Percentiles rank a stretch among this genome's conserved stretches.
phyloP scores from a whole-genome alignment of 140 eudicot species.

The Cichorium intybus region DNA sequence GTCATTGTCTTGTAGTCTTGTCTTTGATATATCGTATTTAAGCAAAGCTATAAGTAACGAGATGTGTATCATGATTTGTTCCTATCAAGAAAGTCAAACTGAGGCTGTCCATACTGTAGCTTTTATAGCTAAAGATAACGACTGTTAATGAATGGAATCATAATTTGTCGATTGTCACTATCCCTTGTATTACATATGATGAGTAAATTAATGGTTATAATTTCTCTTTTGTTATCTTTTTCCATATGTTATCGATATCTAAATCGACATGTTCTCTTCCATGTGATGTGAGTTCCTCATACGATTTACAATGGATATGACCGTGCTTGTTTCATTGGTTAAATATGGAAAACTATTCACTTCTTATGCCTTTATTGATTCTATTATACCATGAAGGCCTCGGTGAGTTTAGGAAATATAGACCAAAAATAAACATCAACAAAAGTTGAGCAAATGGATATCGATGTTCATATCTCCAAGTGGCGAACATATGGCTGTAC shows the following conservation, averaged over 20 bases:
- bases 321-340: conserved; percentile 8
- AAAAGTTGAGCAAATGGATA: conserved; percentile 51
- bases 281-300: conserved; percentile 12
- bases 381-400: conserved; percentile 50
- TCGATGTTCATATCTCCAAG: conserved; percentile 77
- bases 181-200: neutral
- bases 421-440: conserved; percentile 57
- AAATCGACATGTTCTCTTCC: neutral
- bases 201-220: conserved; percentile 6
- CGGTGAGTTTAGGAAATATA: conserved; percentile 64
- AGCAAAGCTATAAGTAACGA: neutral
- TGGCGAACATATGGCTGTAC: conserved; percentile 80
- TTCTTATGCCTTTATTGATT: conserved; percentile 15
- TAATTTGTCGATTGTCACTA: neutral
- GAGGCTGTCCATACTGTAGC: neutral
- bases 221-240: neutral
- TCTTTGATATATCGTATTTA: too few relatives aligned
- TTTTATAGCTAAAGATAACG: conserved; percentile 1
- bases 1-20: neutral
- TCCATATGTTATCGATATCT: conserved; percentile 3
- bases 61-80: neutral
- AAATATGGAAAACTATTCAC: neutral
- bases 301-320: conserved; percentile 3
- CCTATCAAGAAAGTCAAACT: neutral
- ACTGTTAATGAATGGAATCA: conserved; percentile 1